Percentiles rank a stretch among this genome's conserved stretches.
Conservation (phyloP, 495 filamentous ascomycete genomes). For the Talaromyces proteolyticus region DNA sequence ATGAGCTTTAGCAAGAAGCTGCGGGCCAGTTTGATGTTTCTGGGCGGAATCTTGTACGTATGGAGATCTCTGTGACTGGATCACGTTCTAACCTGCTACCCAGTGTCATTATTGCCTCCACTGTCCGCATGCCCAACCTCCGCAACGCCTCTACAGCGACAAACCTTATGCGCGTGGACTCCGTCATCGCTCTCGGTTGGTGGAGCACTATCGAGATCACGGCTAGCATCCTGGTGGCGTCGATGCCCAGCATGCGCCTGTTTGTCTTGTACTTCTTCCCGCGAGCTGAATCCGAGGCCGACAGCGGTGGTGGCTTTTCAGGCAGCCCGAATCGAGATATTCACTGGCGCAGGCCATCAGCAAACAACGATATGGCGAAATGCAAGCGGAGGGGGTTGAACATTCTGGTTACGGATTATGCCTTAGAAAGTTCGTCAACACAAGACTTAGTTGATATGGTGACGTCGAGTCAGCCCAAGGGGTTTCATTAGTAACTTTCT, state of each 20-base stretch:
- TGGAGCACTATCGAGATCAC: background rate
- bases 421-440: background rate
- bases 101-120: background rate
- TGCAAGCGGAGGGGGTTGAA: background rate
- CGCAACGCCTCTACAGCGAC: background rate
- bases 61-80: background rate
- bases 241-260: background rate
- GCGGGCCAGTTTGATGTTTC: background rate
- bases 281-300: background rate
- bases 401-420: background rate
- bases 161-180: background rate
- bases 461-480: background rate
- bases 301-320: background rate
- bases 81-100: background rate
- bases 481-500: background rate
- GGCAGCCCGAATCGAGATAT: background rate
- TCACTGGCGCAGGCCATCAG: background rate
- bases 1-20: slow-evolving; percentile 18
- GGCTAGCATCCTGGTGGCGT: background rate
- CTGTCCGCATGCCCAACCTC: background rate
- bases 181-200: background rate
- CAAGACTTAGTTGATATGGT: background rate
- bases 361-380: background rate
- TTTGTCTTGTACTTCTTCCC: background rate
- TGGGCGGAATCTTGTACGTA: background rate